Base-by-base conservation (phyloP, 164 flowering plant species). In the Magnolia sinica region DNA sequence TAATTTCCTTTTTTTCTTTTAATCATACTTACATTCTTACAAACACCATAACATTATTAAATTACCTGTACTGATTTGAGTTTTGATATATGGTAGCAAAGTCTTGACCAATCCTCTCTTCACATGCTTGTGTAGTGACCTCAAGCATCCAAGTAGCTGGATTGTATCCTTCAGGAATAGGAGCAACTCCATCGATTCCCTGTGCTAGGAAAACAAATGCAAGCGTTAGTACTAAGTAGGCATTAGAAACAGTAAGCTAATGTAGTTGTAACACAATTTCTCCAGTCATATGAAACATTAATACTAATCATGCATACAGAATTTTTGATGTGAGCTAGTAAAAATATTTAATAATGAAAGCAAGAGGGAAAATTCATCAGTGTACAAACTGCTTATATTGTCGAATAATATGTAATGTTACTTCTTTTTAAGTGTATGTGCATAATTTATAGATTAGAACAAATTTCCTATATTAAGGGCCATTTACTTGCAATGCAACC, bases 121-220 rank as follows among this genome's bases (percentile, higher is more conserved):
- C 98, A 67, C 84, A 76, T 64, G 91, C 89, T 59, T 91, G 84
- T 50, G 96, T 93, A 76, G 86, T 93, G 76, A 92, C 80, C 83
- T 95, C 97, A 64, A 95, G 94, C 96, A 95, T 88, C 98, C 98
- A 95, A 64, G 97, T 93, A 23, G 98, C 98, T 45, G 98, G 98
- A 85, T 93, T 95, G 75, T 91, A 93, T 27, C 91, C 97, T 77
- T 69, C 70, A 9, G 90, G 84, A 58, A 92, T 91, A 19, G 84
- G 90, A 63, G 92, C 79, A 19, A 90, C 81, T 75, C 93, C 97
- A 45, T 29, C 64, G 70, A 91, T 85, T 61, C 78, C 79, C 98
- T 95, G 85, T 49, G 19, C 1, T 5, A 74, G 24, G 52, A 75
- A 71, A 50, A 70, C 9, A 45, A 45, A 69, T 4, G 18, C 22